Percentiles rank a stretch among this genome's conserved stretches.
These are phyloP conservation scores for Lactarius indigo DNA, from an alignment of 768 basidiomycete genomes.

Conservation along the genomic window DNA sequence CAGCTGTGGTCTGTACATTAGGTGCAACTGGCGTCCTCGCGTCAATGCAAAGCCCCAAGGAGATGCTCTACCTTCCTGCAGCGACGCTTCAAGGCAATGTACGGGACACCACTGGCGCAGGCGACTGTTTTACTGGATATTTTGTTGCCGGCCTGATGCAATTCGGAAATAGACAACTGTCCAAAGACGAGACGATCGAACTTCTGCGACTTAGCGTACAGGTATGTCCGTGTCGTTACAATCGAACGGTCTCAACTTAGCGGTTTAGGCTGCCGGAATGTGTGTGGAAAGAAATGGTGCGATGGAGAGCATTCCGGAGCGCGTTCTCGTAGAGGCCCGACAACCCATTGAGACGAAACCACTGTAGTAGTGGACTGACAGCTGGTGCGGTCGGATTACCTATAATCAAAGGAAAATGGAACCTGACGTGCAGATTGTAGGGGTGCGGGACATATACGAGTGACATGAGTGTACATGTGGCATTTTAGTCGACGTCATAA, in stretches of 20 bases:
- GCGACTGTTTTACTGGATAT: constrained; percentile 63
- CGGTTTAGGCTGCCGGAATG: constrained; percentile 52
- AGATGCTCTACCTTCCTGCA: constrained; percentile 44
- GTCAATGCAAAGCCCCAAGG: constrained; percentile 31
- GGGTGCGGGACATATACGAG: constrained; percentile 29
- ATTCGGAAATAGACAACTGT: constrained; percentile 26
- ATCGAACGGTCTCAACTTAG: not conserved
- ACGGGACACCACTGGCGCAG: constrained; percentile 58
- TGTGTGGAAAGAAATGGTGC: constrained; percentile 57
- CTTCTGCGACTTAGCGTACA: constrained; percentile 42
- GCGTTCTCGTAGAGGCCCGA: constrained; percentile 37
- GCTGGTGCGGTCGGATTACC: not conserved
- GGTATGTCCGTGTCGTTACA: constrained; percentile 32
- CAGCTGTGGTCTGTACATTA: constrained; percentile 54
- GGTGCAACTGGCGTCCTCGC: constrained; percentile 51
- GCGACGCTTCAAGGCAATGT: constrained; percentile 39
- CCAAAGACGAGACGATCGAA: constrained; percentile 31
- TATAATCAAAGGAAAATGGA: not conserved
- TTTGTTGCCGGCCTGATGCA: constrained; percentile 55
- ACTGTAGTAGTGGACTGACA: not conserved
- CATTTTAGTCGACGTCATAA: constrained; percentile 32
- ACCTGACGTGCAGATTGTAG: constrained; percentile 4
- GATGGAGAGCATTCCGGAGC: constrained; percentile 52
- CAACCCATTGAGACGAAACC: not conserved
- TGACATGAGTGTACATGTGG: constrained; percentile 38